Conservation (phyloP, 2,329 filamentous ascomycete species). For the Trematosphaeria pertusa region DNA sequence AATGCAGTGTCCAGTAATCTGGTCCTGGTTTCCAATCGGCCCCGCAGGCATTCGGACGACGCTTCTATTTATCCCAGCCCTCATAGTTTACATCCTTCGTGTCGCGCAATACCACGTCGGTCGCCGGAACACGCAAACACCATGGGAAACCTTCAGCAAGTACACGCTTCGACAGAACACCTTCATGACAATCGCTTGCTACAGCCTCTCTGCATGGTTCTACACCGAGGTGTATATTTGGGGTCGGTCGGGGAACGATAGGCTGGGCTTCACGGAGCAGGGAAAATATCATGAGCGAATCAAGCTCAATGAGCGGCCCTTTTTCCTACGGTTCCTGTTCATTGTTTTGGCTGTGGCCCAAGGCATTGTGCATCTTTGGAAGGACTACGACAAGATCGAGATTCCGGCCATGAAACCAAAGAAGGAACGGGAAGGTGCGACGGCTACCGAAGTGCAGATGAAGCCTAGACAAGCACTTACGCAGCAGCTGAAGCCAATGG, state of each 20-base stretch:
- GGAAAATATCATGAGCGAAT: slow-evolving; percentile 71
- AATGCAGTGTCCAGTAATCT: slow-evolving; percentile 66
- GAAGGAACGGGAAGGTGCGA: slow-evolving; percentile 22
- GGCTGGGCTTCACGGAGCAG: slow-evolving; percentile 76
- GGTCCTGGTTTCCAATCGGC: slow-evolving; percentile 86
- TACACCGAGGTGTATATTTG: slow-evolving; percentile 85
- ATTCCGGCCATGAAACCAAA: slow-evolving; percentile 49
- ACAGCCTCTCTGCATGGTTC: slow-evolving; percentile 76
- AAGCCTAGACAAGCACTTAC: slow-evolving; percentile 30
- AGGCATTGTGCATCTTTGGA: slow-evolving; percentile 71
- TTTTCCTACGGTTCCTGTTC: slow-evolving; percentile 79
- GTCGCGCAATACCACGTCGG: slow-evolving; percentile 78
- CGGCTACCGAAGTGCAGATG: slow-evolving; percentile 8
- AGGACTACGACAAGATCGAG: slow-evolving; percentile 74
- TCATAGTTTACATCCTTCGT: slow-evolving; percentile 82
- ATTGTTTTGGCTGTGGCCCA: slow-evolving; percentile 73
- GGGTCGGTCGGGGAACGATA: slow-evolving; percentile 65
- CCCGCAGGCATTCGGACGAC: slow-evolving; percentile 75
- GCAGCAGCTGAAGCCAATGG: slow-evolving; percentile 25
- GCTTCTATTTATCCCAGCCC: slow-evolving; percentile 76
- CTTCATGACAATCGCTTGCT: slow-evolving; percentile 76
- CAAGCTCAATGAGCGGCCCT: slow-evolving; percentile 82
- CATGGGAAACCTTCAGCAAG: slow-evolving; percentile 68
- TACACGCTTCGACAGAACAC: slow-evolving; percentile 67
- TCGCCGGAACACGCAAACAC: slow-evolving; percentile 69